Percentiles rank a stretch among this genome's conserved stretches.
Evolutionary conservation across 495 filamentous ascomycete species (phyloP).

Genomic region (Lasiosphaeria miniovina): DNA sequence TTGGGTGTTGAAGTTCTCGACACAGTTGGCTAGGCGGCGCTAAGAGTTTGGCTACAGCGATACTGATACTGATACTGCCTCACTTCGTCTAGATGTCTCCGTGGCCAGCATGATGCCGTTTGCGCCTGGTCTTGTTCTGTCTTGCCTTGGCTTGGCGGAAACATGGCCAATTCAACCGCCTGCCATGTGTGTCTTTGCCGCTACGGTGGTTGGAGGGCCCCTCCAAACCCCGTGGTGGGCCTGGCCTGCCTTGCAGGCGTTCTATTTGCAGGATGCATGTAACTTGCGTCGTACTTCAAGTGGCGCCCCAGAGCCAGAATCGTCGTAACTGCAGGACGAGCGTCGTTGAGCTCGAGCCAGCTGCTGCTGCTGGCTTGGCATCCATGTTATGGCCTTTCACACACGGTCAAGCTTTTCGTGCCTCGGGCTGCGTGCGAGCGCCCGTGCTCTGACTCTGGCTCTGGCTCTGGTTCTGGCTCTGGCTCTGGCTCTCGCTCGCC

Average conservation of each 20-base stretch:
- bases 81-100: too few relatives aligned
- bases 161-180: background rate
- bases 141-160: background rate
- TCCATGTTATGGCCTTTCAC: background rate
- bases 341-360: slow-evolving; percentile 1
- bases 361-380: background rate
- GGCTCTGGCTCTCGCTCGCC: too few relatives aligned
- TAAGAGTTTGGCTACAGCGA: too few relatives aligned
- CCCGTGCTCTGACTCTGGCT: background rate
- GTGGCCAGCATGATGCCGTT: too few relatives aligned
- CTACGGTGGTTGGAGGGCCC: slow-evolving; percentile 11
- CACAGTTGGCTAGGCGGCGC: too few relatives aligned
- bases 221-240: slow-evolving; percentile 12
- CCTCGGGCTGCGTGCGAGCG: background rate
- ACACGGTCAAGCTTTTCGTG: background rate
- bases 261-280: slow-evolving; percentile 29
- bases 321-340: slow-evolving; percentile 7
- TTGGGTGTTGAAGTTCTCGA: too few relatives aligned
- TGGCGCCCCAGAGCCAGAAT: slow-evolving; percentile 11
- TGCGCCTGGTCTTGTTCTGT: background rate
- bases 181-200: background rate
- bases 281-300: slow-evolving; percentile 22
- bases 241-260: slow-evolving; percentile 23
- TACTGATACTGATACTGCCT: too few relatives aligned
- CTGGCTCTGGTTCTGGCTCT: too few relatives aligned